Evolutionary conservation across 176 grass and related monocot species (phyloP).

Genomic region (Chrysopogon serrulatus): DNA sequence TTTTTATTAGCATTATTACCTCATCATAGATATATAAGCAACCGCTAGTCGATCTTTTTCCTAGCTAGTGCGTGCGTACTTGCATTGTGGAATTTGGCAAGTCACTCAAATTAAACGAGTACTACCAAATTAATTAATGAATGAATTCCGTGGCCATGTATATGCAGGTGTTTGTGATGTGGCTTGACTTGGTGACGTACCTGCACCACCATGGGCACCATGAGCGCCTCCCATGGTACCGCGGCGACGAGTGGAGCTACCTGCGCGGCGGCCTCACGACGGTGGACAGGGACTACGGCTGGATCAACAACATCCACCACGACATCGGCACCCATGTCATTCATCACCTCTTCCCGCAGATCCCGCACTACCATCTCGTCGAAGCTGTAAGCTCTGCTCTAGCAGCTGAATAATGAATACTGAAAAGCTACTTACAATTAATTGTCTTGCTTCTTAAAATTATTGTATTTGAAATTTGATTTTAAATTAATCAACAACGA

Average conservation of each 20-base stretch:
- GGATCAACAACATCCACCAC: slow-evolving; percentile 96
- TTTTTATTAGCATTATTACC: too few species aligned
- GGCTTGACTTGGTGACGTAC: slow-evolving; percentile 86
- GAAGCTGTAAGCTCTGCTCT: slow-evolving; percentile 35
- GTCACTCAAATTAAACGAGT: too few species aligned
- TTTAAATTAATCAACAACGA: not conserved
- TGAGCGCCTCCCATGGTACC: slow-evolving; percentile 76
- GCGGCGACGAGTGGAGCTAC: slow-evolving; percentile 94
- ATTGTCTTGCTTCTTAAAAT: too few species aligned
- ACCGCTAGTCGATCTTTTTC: too few species aligned
- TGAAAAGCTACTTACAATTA: too few species aligned
- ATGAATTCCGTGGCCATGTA: not conserved
- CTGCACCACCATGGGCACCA: slow-evolving; percentile 83
- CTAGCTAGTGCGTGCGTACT: too few species aligned
- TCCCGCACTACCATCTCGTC: slow-evolving; percentile 82
- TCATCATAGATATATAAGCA: too few species aligned
- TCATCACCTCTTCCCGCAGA: slow-evolving; percentile 95
- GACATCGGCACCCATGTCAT: slow-evolving; percentile 97
- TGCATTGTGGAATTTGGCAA: too few species aligned
- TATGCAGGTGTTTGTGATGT: slow-evolving; percentile 82
- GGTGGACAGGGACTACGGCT: slow-evolving; percentile 84
- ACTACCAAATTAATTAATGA: too few species aligned
- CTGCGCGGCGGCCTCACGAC: slow-evolving; percentile 83
- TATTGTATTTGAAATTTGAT: not conserved
- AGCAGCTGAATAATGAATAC: too few species aligned